Percentiles rank a stretch among this genome's conserved stretches.
phyloP scores from a whole-genome alignment of 805 yeast genomes.

The Pichia thaimueangensis region DNA sequence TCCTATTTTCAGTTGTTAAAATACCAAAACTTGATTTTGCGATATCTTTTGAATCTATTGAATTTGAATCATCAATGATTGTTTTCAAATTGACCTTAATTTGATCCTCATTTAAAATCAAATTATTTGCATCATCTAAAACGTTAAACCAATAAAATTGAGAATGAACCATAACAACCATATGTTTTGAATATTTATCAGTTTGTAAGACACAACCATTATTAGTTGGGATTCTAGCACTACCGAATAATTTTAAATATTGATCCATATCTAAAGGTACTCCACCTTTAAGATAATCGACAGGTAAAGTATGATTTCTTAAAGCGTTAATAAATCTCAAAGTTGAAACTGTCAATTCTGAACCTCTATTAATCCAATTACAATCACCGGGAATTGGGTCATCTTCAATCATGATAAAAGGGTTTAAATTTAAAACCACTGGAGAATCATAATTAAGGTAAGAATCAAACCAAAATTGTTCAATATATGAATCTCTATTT shows the following conservation, averaged over 20 bases:
- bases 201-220: conserved; percentile 83
- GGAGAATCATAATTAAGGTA: conserved; percentile 83
- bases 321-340: conserved; percentile 75
- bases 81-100: conserved; percentile 67
- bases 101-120: conserved; percentile 69
- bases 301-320: conserved; percentile 64
- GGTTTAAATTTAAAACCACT: conserved; percentile 86
- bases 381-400: conserved; percentile 71
- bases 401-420: conserved; percentile 84
- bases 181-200: conserved; percentile 68
- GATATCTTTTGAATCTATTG: conserved; percentile 47
- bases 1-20: conserved; percentile 81
- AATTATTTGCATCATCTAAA: conserved; percentile 61
- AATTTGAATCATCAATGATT: conserved; percentile 66
- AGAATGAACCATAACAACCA: conserved; percentile 74
- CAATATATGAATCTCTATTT: conserved; percentile 72
- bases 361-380: conserved; percentile 73
- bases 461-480: conserved; percentile 92
- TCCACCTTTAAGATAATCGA: conserved; percentile 59
- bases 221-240: conserved; percentile 77
- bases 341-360: conserved; percentile 68
- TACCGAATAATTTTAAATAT: conserved; percentile 79
- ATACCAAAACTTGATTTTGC: conserved; percentile 83
- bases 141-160: conserved; percentile 97
- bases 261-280: conserved; percentile 84